Base-by-base conservation (phyloP, 2,329 filamentous ascomycete species). In the Bipolaris bicolor region DNA sequence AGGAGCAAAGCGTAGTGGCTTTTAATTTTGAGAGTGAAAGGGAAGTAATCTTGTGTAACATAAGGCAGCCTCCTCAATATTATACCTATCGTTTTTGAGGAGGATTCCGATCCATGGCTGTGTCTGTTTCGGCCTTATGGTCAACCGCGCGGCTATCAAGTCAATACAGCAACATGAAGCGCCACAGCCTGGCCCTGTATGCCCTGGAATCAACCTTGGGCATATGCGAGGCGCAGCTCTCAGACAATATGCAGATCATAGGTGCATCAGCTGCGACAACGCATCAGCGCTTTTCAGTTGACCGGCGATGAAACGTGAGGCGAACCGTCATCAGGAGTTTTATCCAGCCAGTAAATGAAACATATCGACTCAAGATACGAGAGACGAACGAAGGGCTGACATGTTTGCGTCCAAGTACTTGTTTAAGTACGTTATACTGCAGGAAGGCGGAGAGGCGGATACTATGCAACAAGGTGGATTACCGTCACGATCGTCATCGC, bases 61-160 rank as follows among this genome's bases (percentile, higher is more conserved):
- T 3, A 31, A 31, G 16, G 16, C 11, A 37, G 7, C 34, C 3
- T 7, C n/a, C n/a, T 37, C 6, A 7, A 16, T 5, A 16, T 10
- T 15, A 15, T 37, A 15, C 16, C 34, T 31, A 31, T 43, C 15
- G 24, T 24, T 5, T 31, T 22, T 16, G 16, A 31, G 6, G 10
- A 44, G 41, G 24, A 44, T 31, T 18, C 13, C 11, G 41, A 44
- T 31, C 41, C 24, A 34, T 24, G 24, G 15, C 31, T 26, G 15
- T 29, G 26, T 24, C 16, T 9, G 24, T 43, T 41, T 41, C 18
- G 13, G 18, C n/a, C 15, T 41, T 13, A 7, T n/a, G 11, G 16
- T 20, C 26, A 50, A 34, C 48, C 48, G 37, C 48, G 48, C 48
- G 48, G 48, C 39, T 50, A 50, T 43, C 10, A 26, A 37, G 24